These are phyloP conservation scores for Moringa oleifera DNA, from an alignment of 345 rosid species.

Conservation along the genomic window DNA sequence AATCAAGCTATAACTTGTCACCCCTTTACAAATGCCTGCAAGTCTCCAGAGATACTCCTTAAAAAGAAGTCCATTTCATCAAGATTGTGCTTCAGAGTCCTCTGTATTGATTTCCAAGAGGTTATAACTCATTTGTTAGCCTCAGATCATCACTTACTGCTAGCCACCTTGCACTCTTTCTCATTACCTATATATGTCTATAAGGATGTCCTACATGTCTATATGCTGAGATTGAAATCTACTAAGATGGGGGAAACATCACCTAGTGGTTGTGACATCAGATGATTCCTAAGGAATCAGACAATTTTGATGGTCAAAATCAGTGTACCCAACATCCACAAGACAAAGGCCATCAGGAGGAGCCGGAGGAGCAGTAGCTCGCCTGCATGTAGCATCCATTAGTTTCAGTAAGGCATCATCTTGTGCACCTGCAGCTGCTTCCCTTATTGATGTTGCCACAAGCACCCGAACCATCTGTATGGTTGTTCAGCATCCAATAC, in stretches of 20 bases:
- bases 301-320: slow-evolving; percentile 51
- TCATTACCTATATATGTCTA: too few relatives aligned
- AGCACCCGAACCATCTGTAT: slow-evolving; percentile 87
- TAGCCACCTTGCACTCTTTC: too few relatives aligned
- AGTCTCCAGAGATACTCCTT: too few relatives aligned
- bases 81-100: too few relatives aligned
- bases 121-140: too few relatives aligned
- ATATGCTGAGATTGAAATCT: not conserved
- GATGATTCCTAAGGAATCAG: slow-evolving; percentile 37
- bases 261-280: too few relatives aligned
- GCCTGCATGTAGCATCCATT: slow-evolving; percentile 77
- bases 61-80: too few relatives aligned
- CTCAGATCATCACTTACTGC: too few relatives aligned
- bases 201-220: too few relatives aligned
- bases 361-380: slow-evolving; percentile 95
- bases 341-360: slow-evolving; percentile 87
- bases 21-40: too few relatives aligned
- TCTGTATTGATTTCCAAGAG: too few relatives aligned
- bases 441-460: slow-evolving; percentile 82
- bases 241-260: not conserved
- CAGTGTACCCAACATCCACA: slow-evolving; percentile 73
- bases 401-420: slow-evolving; percentile 65
- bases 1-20: too few relatives aligned
- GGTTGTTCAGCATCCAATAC: slow-evolving; percentile 1
- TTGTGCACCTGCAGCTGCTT: slow-evolving; percentile 90